Percentiles rank a stretch among this genome's conserved stretches.
Conservation (phyloP, 2,329 filamentous ascomycete species). For the Fusarium sp. region DNA sequence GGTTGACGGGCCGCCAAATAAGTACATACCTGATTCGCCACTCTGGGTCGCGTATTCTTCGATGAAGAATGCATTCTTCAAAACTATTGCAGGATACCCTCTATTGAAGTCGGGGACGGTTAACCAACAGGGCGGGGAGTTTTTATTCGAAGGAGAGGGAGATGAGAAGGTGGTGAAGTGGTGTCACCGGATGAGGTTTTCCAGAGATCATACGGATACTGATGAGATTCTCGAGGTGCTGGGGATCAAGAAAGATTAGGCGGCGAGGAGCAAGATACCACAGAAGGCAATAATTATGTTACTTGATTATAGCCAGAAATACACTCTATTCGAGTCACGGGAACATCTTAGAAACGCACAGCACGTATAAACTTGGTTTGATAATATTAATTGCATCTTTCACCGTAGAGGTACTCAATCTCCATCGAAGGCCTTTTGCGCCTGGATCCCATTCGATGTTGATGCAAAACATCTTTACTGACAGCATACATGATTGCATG, state of each 20-base stretch:
- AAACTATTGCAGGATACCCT: slow-evolving; percentile 7
- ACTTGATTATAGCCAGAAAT: not conserved
- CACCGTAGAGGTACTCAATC: no score
- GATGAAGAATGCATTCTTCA: slow-evolving; percentile 3
- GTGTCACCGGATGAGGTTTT: slow-evolving; percentile 33
- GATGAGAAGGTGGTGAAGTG: slow-evolving; percentile 14
- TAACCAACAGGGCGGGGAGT: slow-evolving; percentile 31
- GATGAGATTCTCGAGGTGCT: slow-evolving; percentile 27
- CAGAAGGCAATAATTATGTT: not conserved
- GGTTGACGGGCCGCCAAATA: slow-evolving; percentile 14
- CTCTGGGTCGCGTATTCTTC: not conserved
- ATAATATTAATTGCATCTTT: no score
- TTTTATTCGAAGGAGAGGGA: slow-evolving; percentile 22
- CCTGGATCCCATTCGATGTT: no score
- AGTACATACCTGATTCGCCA: slow-evolving; percentile 5
- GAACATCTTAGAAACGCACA: no score
- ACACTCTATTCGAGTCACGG: not conserved
- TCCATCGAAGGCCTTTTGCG: no score
- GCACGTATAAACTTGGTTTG: no score
- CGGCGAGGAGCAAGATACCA: no score
- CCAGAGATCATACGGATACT: slow-evolving; percentile 26
- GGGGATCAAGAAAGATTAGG: not conserved
- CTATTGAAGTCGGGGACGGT: slow-evolving; percentile 5
- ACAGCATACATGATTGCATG: no score
- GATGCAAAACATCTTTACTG: no score